Evolutionary conservation across 768 basidiomycete genomes (phyloP).

Genomic region (Fistulinella prunicolor): DNA sequence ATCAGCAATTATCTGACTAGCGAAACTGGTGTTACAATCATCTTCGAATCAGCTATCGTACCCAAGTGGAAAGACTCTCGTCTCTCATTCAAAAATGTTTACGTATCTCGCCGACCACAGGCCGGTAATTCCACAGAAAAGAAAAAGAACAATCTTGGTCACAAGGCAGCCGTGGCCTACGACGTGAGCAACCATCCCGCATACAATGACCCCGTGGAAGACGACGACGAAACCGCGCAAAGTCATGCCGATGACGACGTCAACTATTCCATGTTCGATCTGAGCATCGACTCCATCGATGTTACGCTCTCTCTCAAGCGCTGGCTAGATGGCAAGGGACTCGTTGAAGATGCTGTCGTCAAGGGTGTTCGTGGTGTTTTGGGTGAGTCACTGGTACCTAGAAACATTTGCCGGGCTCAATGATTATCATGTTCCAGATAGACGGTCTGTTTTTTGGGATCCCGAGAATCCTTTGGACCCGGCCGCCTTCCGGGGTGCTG

Average conservation of each 20-base stretch:
- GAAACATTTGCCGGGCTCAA: no score
- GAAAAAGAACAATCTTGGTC: slow-evolving; percentile 33
- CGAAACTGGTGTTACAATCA: slow-evolving; percentile 90
- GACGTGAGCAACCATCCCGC: slow-evolving; percentile 77
- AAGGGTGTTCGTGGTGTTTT: slow-evolving; percentile 93
- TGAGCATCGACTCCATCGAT: slow-evolving; percentile 92
- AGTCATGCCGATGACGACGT: slow-evolving; percentile 47
- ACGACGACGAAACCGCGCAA: slow-evolving; percentile 44
- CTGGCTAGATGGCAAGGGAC: slow-evolving; percentile 95
- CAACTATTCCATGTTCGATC: slow-evolving; percentile 89
- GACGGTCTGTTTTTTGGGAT: slow-evolving; percentile 84
- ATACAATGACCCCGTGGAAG: slow-evolving; percentile 59
- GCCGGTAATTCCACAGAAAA: slow-evolving; percentile 15
- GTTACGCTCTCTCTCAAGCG: slow-evolving; percentile 87
- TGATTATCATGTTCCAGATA: slow-evolving; percentile 65
- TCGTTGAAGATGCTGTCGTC: slow-evolving; percentile 86
- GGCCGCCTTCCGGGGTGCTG: slow-evolving; percentile 71
- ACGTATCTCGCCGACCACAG: slow-evolving; percentile 76
- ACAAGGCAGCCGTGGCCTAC: slow-evolving; percentile 64
- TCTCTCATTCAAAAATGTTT: slow-evolving; percentile 96
- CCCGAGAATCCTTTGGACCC: slow-evolving; percentile 79
- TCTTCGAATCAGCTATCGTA: slow-evolving; percentile 97
- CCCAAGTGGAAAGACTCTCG: slow-evolving; percentile 97
- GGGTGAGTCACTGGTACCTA: slow-evolving; percentile 46
- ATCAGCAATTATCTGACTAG: slow-evolving; percentile 92